A percentile compares a stretch with the other conserved stretches of the same genome.
Evolutionary conservation across 768 basidiomycete species (phyloP).

Genomic region (Tulasnella sp.): DNA sequence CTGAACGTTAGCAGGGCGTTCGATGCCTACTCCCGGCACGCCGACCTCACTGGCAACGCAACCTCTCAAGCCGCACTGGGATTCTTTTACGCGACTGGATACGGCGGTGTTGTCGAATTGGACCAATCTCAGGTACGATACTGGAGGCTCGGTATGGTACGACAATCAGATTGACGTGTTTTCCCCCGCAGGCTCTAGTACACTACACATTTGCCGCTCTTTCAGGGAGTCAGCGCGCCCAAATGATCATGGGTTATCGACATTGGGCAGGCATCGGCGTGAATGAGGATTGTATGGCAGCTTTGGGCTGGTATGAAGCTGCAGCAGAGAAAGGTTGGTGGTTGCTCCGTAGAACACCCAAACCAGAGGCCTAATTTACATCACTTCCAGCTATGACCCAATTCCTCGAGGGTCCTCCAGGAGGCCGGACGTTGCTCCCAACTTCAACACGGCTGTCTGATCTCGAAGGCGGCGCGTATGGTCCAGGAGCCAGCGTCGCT

Average conservation of each 20-base stretch:
- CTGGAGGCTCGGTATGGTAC: neutral
- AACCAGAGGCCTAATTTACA: neutral
- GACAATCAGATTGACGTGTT: neutral
- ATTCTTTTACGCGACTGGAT: conserved; percentile 88
- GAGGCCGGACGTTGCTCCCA: conserved; percentile 79
- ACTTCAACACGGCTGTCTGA: conserved; percentile 82
- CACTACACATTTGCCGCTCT: conserved; percentile 94
- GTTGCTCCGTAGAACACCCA: neutral
- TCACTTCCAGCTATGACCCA: conserved; percentile 64
- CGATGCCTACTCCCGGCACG: conserved; percentile 59
- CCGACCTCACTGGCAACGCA: conserved; percentile 69
- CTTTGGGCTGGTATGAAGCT: conserved; percentile 83
- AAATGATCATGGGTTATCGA: conserved; percentile 90
- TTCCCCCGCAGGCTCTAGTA: conserved; percentile 64
- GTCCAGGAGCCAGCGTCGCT: conserved; percentile 89
- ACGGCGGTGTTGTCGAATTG: conserved; percentile 39
- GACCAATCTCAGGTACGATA: conserved; percentile 41
- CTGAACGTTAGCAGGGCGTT: conserved; percentile 61
- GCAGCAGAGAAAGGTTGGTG: conserved; percentile 77
- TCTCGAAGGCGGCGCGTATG: conserved; percentile 87
- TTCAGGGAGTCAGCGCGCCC: conserved; percentile 77
- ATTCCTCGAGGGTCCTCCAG: conserved; percentile 83
- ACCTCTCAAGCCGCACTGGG: conserved; percentile 80
- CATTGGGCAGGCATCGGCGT: conserved; percentile 96
- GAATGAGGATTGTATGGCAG: conserved; percentile 75